Conservation (phyloP, 306 rosid genomes). For the Geum urbanum region DNA sequence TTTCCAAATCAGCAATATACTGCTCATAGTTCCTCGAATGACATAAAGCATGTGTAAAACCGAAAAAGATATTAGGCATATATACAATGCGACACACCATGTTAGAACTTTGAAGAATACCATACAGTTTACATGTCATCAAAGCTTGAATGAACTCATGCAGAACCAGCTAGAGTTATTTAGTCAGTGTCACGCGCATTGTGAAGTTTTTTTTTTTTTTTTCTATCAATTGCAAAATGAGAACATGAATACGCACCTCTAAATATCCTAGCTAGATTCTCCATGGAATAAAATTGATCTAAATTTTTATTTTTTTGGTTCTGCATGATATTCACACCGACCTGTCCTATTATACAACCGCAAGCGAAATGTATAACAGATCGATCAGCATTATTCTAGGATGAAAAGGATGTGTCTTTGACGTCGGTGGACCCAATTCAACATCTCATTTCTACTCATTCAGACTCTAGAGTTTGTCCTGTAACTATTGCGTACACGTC, state of each 20-base stretch:
- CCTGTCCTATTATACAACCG: background rate
- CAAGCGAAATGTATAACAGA: too few species aligned
- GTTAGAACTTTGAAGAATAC: background rate
- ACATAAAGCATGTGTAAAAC: background rate
- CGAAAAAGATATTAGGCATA: background rate
- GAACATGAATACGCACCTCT: too few species aligned
- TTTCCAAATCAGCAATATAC: background rate
- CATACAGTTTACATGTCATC: background rate
- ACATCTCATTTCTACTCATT: background rate
- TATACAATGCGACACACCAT: background rate
- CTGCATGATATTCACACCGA: background rate
- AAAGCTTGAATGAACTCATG: background rate
- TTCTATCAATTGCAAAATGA: too few species aligned
- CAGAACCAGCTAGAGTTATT: background rate
- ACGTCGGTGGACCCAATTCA: background rate
- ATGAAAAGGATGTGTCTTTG: background rate
- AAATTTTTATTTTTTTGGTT: background rate
- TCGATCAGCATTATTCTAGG: background rate
- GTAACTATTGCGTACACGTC: slow-evolving; percentile 1
- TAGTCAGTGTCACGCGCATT: background rate
- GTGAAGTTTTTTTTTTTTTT: background rate
- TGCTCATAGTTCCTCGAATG: background rate
- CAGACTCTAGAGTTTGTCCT: background rate
- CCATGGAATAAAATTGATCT: background rate
- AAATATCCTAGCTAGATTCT: background rate